These are phyloP conservation scores for Eucalyptus sp. DNA, from an alignment of 345 rosid genomes.

Conservation along the genomic window DNA sequence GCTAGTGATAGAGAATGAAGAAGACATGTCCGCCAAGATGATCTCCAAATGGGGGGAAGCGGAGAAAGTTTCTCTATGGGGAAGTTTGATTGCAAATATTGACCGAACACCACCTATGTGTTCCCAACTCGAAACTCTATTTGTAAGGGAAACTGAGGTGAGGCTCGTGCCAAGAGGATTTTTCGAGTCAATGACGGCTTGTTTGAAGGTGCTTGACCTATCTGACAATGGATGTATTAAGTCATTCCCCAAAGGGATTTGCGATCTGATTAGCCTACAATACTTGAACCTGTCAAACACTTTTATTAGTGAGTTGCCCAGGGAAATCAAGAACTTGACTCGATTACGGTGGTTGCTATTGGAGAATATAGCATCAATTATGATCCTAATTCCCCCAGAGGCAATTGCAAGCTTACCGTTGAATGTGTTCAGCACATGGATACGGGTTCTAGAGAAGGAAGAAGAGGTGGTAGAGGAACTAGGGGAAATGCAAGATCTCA, in stretches of 20 bases:
- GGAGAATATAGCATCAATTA: too few species aligned
- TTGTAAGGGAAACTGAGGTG: too few species aligned
- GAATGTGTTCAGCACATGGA: fast-evolving
- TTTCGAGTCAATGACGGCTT: fast-evolving
- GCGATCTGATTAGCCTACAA: fast-evolving
- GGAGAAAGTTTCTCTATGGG: too few species aligned
- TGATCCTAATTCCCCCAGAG: fast-evolving
- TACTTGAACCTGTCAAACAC: fast-evolving
- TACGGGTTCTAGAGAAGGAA: fast-evolving
- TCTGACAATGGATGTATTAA: fast-evolving
- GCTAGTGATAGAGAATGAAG: neutral
- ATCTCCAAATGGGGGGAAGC: neutral
- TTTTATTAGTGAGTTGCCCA: fast-evolving
- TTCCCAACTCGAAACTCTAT: too few species aligned
- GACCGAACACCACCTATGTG: too few species aligned
- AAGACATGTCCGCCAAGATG: fast-evolving
- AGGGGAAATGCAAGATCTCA: too few species aligned
- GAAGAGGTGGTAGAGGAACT: too few species aligned
- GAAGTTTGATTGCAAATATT: too few species aligned
- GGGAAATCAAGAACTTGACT: neutral
- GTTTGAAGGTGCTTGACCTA: too few species aligned
- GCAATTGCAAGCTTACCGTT: neutral
- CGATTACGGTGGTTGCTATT: too few species aligned
- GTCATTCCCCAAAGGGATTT: neutral
- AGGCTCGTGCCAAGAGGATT: too few species aligned